A percentile compares a stretch with the other conserved stretches of the same genome.
phyloP scores from a whole-genome alignment of 106 monocot genomes.

The Amphibolis antarctica region DNA sequence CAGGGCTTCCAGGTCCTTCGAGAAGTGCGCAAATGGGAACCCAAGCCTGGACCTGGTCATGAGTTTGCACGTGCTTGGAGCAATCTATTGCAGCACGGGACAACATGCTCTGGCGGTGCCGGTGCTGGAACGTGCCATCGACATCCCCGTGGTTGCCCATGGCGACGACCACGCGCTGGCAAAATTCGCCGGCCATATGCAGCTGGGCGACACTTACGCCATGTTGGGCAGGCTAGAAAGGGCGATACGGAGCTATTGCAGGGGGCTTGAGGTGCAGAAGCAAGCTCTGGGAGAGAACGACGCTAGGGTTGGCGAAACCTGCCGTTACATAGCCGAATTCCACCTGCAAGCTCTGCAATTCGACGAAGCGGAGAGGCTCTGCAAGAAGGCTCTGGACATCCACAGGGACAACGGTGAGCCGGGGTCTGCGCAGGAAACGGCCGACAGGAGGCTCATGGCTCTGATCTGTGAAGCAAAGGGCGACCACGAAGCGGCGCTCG shows the following conservation, averaged over 20 bases:
- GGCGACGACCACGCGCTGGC: constrained; percentile 50
- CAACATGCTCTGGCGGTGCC: constrained; percentile 41
- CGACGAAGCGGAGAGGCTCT: constrained; percentile 26
- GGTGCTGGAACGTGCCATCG: constrained; percentile 29
- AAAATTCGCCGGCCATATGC: constrained; percentile 62
- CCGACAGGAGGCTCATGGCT: constrained; percentile 37
- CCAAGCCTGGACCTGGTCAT: constrained; percentile 43
- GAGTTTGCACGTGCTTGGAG: constrained; percentile 56
- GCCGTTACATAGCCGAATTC: constrained; percentile 37
- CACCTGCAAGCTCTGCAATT: constrained; percentile 33
- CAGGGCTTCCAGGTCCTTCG: constrained; percentile 44
- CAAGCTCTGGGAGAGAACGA: constrained; percentile 24
- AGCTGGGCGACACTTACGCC: constrained; percentile 41
- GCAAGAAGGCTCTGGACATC: constrained; percentile 29
- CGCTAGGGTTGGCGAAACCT: constrained; percentile 36
- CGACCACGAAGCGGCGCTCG: constrained; percentile 30
- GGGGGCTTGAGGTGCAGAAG: constrained; percentile 30
- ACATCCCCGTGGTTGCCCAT: constrained; percentile 35
- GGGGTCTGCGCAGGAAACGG: constrained; percentile 19
- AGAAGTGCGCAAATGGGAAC: constrained; percentile 33
- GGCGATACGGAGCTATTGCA: constrained; percentile 20
- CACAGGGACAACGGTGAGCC: constrained; percentile 22
- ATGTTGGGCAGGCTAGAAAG: constrained; percentile 27
- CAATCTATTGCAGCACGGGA: constrained; percentile 47
- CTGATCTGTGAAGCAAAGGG: constrained; percentile 40